A percentile compares a stretch with the other conserved stretches of the same genome.
Evolutionary conservation across 2,329 filamentous ascomycete genomes (phyloP).

Genomic region (Epichloe uncinata): DNA sequence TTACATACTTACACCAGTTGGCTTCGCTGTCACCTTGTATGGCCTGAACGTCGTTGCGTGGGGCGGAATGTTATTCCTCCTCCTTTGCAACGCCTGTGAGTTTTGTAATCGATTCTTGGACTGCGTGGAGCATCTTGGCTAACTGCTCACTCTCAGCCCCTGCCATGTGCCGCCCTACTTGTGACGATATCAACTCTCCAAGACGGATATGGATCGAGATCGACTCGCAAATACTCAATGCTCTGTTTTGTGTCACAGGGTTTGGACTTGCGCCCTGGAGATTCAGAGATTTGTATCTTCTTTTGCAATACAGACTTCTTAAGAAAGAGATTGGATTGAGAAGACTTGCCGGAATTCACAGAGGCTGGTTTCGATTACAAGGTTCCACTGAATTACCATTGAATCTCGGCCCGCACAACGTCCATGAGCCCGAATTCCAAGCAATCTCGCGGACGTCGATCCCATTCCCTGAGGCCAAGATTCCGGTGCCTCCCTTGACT

Average conservation of each 20-base stretch:
- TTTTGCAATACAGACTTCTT: slow-evolving; percentile 48
- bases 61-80: slow-evolving; percentile 82
- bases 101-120: not conserved
- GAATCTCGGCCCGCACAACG: slow-evolving; percentile 38
- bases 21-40: slow-evolving; percentile 68
- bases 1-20: slow-evolving; percentile 61
- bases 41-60: slow-evolving; percentile 74
- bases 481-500: slow-evolving; percentile 56
- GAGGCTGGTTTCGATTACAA: slow-evolving; percentile 60
- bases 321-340: slow-evolving; percentile 45
- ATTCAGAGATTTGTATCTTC: slow-evolving; percentile 64
- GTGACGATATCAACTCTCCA: slow-evolving; percentile 60
- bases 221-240: slow-evolving; percentile 67
- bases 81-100: slow-evolving; percentile 55
- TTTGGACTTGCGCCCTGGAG: slow-evolving; percentile 80
- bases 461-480: slow-evolving; percentile 50
- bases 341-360: slow-evolving; percentile 59
- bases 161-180: slow-evolving; percentile 58
- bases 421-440: slow-evolving; percentile 29
- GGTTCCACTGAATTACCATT: slow-evolving; percentile 47
- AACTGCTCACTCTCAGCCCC: slow-evolving; percentile 26
- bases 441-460: slow-evolving; percentile 26
- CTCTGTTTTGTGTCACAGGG: slow-evolving; percentile 74
- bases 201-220: slow-evolving; percentile 77
- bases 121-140: not conserved